Evolutionary conservation across 1,139 yeast genomes (phyloP).

Genomic region (Sugiyamaella sp.): DNA sequence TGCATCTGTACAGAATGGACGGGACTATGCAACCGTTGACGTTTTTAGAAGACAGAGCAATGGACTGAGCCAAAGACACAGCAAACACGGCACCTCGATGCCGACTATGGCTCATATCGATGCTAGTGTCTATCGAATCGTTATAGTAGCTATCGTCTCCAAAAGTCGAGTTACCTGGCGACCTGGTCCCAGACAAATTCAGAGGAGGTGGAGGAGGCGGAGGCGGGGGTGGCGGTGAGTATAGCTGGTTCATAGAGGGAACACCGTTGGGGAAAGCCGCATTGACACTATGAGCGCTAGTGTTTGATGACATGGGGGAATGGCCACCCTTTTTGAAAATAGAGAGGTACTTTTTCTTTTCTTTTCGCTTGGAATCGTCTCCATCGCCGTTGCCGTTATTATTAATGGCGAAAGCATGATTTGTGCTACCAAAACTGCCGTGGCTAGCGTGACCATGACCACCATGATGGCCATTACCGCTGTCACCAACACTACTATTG

Average conservation of each 20-base stretch:
- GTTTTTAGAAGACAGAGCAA: conserved; percentile 51
- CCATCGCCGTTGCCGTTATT: not conserved
- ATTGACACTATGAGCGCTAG: conserved; percentile 8
- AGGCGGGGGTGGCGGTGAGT: conserved; percentile 6
- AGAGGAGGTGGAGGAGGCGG: conserved; percentile 4
- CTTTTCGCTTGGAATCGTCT: conserved; percentile 9
- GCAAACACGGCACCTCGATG: conserved; percentile 8
- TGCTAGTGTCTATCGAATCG: conserved; percentile 10
- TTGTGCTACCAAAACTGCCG: not conserved
- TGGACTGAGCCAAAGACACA: conserved; percentile 50
- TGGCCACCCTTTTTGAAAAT: conserved; percentile 14
- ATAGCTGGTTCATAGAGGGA: not conserved
- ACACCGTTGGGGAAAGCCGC: conserved; percentile 13
- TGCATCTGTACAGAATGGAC: conserved; percentile 73
- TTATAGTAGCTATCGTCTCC: conserved; percentile 7
- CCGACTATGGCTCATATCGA: not conserved
- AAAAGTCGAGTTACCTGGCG: not conserved
- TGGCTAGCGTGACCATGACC: not conserved
- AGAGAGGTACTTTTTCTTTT: conserved; percentile 13
- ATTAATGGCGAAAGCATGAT: not conserved
- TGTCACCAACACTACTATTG: not conserved
- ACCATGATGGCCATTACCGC: not conserved
- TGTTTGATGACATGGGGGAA: conserved; percentile 12
- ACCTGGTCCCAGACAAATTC: conserved; percentile 1
- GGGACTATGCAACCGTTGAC: conserved; percentile 55